Evolutionary conservation across 106 monocot species (phyloP).

Genomic region (Apostasia ramifera): DNA sequence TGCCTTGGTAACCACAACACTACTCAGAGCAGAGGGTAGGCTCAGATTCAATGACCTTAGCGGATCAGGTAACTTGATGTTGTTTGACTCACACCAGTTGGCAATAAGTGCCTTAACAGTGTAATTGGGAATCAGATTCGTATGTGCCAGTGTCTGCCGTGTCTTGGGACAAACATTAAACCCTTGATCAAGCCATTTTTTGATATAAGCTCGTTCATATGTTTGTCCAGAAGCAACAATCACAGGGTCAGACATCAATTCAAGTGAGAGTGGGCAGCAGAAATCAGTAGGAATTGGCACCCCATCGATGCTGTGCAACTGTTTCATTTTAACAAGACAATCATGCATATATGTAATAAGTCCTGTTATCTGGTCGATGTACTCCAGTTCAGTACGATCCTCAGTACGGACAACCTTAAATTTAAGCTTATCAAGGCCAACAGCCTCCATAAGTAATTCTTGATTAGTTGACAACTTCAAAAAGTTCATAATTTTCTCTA

Average conservation of each 20-base stretch:
- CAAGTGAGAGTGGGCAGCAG: conserved; percentile 86
- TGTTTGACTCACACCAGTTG: conserved; percentile 85
- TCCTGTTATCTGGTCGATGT: conserved; percentile 38
- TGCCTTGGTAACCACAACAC: conserved; percentile 16
- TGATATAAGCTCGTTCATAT: conserved; percentile 78
- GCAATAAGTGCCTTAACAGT: conserved; percentile 87
- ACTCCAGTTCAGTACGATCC: conserved; percentile 38
- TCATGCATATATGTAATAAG: conserved; percentile 73
- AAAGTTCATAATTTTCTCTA: conserved; percentile 32
- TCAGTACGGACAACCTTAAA: conserved; percentile 24
- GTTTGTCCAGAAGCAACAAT: conserved; percentile 95
- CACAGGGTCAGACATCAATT: conserved; percentile 95
- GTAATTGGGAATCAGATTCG: conserved; percentile 88
- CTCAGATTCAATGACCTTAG: conserved; percentile 38
- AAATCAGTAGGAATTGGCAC: conserved; percentile 78
- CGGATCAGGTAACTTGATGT: conserved; percentile 71
- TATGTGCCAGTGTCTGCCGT: conserved; percentile 62
- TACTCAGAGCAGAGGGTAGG: conserved; percentile 32
- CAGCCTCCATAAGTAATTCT: conserved; percentile 76
- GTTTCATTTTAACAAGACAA: conserved; percentile 50
- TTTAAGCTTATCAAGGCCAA: conserved; percentile 82
- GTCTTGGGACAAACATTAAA: conserved; percentile 88
- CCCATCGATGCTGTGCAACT: conserved; percentile 61
- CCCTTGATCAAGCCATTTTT: conserved; percentile 88
- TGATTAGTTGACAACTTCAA: conserved; percentile 62